A percentile compares a stretch with the other conserved stretches of the same genome.
These are phyloP conservation scores for Beauveria bassiana DNA, from an alignment of 2,329 filamentous ascomycete genomes.

Conservation along the genomic window DNA sequence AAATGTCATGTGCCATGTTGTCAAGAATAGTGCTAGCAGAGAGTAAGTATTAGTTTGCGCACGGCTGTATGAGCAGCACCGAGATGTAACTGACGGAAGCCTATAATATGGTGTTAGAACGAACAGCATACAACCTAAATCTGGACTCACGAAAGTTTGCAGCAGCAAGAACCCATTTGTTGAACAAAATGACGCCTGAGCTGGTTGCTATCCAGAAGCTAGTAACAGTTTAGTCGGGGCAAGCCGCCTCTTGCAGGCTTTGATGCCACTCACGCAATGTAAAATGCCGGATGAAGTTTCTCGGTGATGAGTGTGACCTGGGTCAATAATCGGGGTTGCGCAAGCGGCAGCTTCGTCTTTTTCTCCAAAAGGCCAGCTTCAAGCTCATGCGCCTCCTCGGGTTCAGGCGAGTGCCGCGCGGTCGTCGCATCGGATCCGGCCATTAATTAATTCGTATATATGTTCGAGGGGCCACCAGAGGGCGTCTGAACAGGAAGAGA, in stretches of 20 bases:
- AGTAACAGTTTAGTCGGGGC: background rate
- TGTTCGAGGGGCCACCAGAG: too few species aligned
- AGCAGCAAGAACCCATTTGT: slow-evolving; percentile 94
- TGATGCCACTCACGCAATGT: background rate
- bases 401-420: too few species aligned
- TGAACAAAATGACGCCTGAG: slow-evolving; percentile 94
- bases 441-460: too few species aligned
- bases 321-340: background rate
- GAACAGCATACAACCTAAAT: background rate
- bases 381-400: background rate
- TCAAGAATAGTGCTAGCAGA: slow-evolving; percentile 47
- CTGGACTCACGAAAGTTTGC: slow-evolving; percentile 58
- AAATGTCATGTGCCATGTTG: slow-evolving; percentile 92
- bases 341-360: background rate
- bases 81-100: background rate
- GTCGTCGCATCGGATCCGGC: too few species aligned
- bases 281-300: slow-evolving; percentile 3
- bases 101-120: background rate
- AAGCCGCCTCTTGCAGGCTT: too few species aligned
- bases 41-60: background rate
- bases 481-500: too few species aligned
- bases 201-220: slow-evolving; percentile 76
- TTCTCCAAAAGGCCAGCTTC: background rate
- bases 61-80: slow-evolving; percentile 45
- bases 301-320: background rate